A percentile compares a stretch with the other conserved stretches of the same genome.
These are phyloP conservation scores for Acidomyces sp. DNA, from an alignment of 495 filamentous ascomycete species.

Conservation along the genomic window DNA sequence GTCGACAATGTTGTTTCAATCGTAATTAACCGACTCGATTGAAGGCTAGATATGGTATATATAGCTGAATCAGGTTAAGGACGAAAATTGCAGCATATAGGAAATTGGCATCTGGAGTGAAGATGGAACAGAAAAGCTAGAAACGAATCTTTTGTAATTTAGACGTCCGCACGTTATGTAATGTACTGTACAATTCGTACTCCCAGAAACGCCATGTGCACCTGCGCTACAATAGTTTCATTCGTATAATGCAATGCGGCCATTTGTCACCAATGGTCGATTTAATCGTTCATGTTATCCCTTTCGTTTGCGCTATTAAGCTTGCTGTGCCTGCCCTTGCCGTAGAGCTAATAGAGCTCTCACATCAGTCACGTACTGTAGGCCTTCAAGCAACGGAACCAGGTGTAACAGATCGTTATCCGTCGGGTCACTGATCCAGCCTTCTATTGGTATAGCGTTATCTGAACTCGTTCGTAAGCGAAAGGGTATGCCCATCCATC, in stretches of 20 bases:
- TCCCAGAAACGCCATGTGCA: not conserved
- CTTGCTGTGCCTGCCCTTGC: conserved; percentile 55
- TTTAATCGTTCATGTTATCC: not conserved
- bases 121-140: too few relatives aligned
- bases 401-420: conserved; percentile 84
- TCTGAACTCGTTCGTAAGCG: conserved; percentile 38
- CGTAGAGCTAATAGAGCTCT: conserved; percentile 75
- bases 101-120: too few relatives aligned
- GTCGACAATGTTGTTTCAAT: too few relatives aligned
- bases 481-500: not conserved
- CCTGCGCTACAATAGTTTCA: not conserved
- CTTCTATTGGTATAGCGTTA: conserved; percentile 87
- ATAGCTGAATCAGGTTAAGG: too few relatives aligned
- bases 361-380: conserved; percentile 94
- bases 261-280: not conserved
- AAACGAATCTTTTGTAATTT: too few relatives aligned
- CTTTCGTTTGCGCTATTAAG: conserved; percentile 10
- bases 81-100: too few relatives aligned
- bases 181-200: not conserved
- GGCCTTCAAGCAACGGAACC: conserved; percentile 81
- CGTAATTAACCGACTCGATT: too few relatives aligned
- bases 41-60: too few relatives aligned
- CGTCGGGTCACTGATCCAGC: conserved; percentile 84
- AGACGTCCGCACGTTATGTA: too few relatives aligned
- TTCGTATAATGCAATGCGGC: not conserved